These are phyloP conservation scores for Litsea cubeba DNA, from an alignment of 164 flowering plant species.

Conservation along the genomic window DNA sequence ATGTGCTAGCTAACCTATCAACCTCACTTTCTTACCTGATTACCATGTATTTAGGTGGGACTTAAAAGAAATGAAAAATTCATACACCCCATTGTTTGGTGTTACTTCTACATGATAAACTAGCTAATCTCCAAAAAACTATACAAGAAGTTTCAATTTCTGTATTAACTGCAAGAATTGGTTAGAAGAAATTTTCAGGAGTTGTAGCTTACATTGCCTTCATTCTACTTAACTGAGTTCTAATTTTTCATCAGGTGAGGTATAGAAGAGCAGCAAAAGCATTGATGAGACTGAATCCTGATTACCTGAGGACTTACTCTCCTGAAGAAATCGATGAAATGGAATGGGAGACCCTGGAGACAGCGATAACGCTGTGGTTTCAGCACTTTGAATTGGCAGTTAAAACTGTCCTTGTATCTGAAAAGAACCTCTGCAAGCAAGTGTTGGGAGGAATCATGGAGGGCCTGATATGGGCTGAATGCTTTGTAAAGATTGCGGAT, in stretches of 20 bases:
- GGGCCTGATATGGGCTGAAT: slow-evolving; percentile 56
- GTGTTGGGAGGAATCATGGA: slow-evolving; percentile 45
- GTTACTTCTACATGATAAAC: not conserved
- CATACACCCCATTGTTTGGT: no score
- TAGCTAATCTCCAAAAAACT: not conserved
- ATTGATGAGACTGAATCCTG: slow-evolving; percentile 58
- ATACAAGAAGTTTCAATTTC: not conserved
- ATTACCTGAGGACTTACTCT: slow-evolving; percentile 44
- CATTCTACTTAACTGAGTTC: not conserved
- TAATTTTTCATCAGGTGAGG: slow-evolving; percentile 38
- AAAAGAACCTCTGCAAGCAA: slow-evolving; percentile 49
- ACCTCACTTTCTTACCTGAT: no score
- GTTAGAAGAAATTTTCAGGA: not conserved
- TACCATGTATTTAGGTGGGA: no score
- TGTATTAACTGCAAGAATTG: not conserved
- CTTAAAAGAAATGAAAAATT: no score
- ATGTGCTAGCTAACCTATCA: no score
- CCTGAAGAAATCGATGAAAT: slow-evolving; percentile 67
- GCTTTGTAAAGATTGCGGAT: slow-evolving; percentile 64
- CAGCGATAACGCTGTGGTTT: slow-evolving; percentile 62
- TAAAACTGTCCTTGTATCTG: slow-evolving; percentile 45
- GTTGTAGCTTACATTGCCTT: not conserved
- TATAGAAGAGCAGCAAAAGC: slow-evolving; percentile 77
- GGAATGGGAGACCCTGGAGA: slow-evolving; percentile 63
- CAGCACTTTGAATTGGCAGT: slow-evolving; percentile 61